A percentile compares a stretch with the other conserved stretches of the same genome.
Evolutionary conservation across 768 basidiomycete genomes (phyloP).

Genomic region (Termitomyces sp.): DNA sequence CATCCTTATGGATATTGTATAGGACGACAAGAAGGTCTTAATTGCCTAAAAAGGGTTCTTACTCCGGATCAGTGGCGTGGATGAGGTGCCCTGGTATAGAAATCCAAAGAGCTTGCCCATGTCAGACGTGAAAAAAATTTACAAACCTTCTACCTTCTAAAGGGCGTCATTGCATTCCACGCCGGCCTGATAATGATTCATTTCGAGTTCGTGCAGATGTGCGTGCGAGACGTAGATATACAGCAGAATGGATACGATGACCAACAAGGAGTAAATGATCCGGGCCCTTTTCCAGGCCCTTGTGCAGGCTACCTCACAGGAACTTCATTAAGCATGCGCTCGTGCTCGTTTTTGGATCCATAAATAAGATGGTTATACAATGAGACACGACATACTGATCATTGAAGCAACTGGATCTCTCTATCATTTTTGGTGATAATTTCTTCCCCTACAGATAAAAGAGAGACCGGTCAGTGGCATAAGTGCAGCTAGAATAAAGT

Average conservation of each 20-base stretch:
- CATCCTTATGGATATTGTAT: neutral
- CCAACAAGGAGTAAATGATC: neutral
- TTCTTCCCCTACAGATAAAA: neutral
- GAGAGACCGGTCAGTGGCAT: neutral
- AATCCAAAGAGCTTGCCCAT: neutral
- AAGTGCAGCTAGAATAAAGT: neutral
- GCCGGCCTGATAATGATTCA: neutral
- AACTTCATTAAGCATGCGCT: neutral
- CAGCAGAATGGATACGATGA: neutral
- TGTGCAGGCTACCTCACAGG: neutral
- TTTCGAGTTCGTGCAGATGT: neutral
- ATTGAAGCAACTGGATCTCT: neutral
- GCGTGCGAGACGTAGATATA: neutral
- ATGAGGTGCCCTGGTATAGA: neutral
- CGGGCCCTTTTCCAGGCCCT: neutral
- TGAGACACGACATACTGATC: neutral
- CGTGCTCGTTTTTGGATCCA: neutral
- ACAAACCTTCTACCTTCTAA: neutral
- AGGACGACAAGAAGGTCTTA: neutral
- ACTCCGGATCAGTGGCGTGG: conserved; percentile 11
- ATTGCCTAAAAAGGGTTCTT: neutral
- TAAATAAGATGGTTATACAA: neutral
- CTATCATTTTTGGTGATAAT: neutral
- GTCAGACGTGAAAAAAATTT: neutral
- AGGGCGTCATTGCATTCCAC: neutral